phyloP scores from a whole-genome alignment of 495 filamentous ascomycete species.

The Paragyromitra xinjiangensis region DNA sequence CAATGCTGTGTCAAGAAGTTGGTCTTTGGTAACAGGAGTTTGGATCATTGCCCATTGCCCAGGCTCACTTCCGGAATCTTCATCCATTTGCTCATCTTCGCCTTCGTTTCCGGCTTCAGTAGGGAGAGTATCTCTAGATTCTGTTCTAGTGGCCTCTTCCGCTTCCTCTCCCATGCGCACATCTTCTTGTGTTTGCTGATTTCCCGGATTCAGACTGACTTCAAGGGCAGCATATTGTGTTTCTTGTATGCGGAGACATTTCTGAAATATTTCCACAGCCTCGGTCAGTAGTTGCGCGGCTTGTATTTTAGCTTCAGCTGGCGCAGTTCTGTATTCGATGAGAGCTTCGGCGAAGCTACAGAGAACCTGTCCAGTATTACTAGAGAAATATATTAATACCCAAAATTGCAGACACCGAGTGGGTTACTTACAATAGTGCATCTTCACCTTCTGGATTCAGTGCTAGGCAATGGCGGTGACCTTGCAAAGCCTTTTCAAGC shows the following conservation, averaged over 20 bases:
- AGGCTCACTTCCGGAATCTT: conserved; percentile 28
- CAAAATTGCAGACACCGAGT: neutral
- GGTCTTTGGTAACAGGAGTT: conserved; percentile 35
- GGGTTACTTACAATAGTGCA: conserved; percentile 49
- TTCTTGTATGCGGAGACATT: conserved; percentile 46
- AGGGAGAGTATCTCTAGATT: neutral
- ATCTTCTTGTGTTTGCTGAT: neutral
- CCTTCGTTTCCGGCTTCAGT: conserved; percentile 1
- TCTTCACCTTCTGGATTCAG: conserved; percentile 47
- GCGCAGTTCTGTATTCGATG: conserved; percentile 35
- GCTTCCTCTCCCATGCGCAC: conserved; percentile 15
- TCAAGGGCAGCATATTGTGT: conserved; percentile 16
- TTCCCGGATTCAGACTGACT: neutral
- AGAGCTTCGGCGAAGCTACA: conserved; percentile 47
- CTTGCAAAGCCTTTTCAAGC: conserved; percentile 43
- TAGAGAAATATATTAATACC: conserved; percentile 31
- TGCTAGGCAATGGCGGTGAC: conserved; percentile 40
- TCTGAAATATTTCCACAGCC: conserved; percentile 46
- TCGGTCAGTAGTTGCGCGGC: conserved; percentile 39
- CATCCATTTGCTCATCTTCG: conserved; percentile 37
- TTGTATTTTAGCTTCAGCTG: conserved; percentile 32
- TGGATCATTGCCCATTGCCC: conserved; percentile 46
- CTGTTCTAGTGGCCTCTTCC: neutral
- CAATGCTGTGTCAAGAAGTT: conserved; percentile 43
- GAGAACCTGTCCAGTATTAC: conserved; percentile 55